These are phyloP conservation scores for Scutellaria baicalensis DNA, from an alignment of 257 asterid species.

Conservation along the genomic window DNA sequence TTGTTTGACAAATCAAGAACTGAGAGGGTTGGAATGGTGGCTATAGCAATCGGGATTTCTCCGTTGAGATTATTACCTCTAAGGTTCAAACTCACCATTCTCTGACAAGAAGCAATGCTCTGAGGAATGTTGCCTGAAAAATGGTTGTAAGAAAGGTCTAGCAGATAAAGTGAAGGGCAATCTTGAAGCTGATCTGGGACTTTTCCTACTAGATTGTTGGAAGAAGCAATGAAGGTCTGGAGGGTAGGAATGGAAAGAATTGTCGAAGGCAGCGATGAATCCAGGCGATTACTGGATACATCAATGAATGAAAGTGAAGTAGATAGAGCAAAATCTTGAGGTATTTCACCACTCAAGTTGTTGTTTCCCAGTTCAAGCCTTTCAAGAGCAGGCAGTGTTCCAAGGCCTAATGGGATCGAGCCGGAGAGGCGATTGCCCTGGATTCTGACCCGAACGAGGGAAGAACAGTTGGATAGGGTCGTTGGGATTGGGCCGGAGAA, in stretches of 20 bases:
- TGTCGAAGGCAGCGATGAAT: conserved; percentile 44
- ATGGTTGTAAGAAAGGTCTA: conserved; percentile 57
- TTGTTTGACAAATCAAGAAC: conserved; percentile 65
- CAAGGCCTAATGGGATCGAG: conserved; percentile 57
- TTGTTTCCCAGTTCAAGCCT: conserved; percentile 59
- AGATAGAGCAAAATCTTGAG: conserved; percentile 51
- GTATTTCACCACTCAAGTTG: conserved; percentile 57
- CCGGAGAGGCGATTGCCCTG: conserved; percentile 58
- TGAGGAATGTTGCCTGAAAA: conserved; percentile 61
- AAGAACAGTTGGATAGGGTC: conserved; percentile 53
- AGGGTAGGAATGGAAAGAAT: conserved; percentile 49
- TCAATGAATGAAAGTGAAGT: conserved; percentile 62
- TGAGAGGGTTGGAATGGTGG: conserved; percentile 55
- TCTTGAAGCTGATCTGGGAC: conserved; percentile 60
- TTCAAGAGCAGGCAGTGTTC: conserved; percentile 53
- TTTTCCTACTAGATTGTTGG: conserved; percentile 49
- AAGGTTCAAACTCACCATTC: conserved; percentile 49
- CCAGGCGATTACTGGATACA: conserved; percentile 45
- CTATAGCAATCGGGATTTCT: conserved; percentile 54
- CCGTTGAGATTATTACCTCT: conserved; percentile 46
- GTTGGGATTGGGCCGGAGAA: conserved; percentile 61
- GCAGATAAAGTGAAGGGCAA: conserved; percentile 50
- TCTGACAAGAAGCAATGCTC: conserved; percentile 60
- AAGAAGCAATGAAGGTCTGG: conserved; percentile 50
- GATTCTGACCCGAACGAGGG: conserved; percentile 60